Evolutionary conservation across 805 yeast genomes (phyloP).

Genomic region (Kluyveromyces aestuarii): DNA sequence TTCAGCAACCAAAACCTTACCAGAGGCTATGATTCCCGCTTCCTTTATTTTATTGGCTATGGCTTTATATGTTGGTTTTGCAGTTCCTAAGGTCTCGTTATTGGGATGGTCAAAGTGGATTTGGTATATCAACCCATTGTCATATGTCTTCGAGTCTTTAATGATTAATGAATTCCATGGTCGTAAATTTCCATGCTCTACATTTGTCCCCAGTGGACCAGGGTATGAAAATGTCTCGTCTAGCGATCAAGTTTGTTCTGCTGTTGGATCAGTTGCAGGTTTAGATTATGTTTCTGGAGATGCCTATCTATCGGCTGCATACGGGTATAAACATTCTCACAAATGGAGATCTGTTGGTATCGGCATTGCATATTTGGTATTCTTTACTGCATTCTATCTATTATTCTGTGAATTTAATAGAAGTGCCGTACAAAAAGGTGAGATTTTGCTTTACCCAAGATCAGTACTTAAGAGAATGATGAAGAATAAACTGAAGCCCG

Average conservation of each 20-base stretch:
- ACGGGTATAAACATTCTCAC: slow-evolving; percentile 36
- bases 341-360: slow-evolving; percentile 64
- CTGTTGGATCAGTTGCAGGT: slow-evolving; percentile 51
- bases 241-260: slow-evolving; percentile 42
- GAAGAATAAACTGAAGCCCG: slow-evolving; percentile 28
- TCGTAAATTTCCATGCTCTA: slow-evolving; percentile 37
- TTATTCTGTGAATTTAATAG: slow-evolving; percentile 46
- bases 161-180: slow-evolving; percentile 50
- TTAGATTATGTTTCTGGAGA: slow-evolving; percentile 41
- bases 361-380: slow-evolving; percentile 41
- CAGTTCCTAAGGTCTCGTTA: slow-evolving; percentile 46
- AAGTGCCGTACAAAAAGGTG: slow-evolving; percentile 65
- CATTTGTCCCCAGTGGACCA: slow-evolving; percentile 41
- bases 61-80: slow-evolving; percentile 48
- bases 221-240: slow-evolving; percentile 30
- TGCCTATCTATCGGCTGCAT: slow-evolving; percentile 36
- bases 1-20: slow-evolving; percentile 36
- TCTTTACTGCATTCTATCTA: slow-evolving; percentile 48
- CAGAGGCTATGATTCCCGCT: slow-evolving; percentile 53
- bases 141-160: slow-evolving; percentile 48
- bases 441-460: slow-evolving; percentile 50
- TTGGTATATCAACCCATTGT: slow-evolving; percentile 49
- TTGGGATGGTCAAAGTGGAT: slow-evolving; percentile 62
- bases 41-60: slow-evolving; percentile 40
- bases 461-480: slow-evolving; percentile 38